These are phyloP conservation scores for Karstenula rhodostoma DNA, from an alignment of 2,329 filamentous ascomycete species.

Conservation along the genomic window DNA sequence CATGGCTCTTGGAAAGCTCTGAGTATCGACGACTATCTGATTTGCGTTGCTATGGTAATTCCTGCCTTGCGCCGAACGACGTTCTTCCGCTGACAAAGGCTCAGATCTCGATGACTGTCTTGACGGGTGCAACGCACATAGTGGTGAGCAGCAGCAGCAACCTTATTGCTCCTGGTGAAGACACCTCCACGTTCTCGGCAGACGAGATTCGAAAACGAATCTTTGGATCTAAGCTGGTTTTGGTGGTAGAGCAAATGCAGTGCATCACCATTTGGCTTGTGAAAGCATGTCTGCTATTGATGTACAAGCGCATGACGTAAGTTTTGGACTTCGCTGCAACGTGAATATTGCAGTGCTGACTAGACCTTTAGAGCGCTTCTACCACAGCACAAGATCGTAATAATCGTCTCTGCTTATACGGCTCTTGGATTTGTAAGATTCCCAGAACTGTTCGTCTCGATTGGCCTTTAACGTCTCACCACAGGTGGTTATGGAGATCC, in stretches of 20 bases:
- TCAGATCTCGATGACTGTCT: slow-evolving; percentile 43
- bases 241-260: slow-evolving; percentile 63
- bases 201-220: slow-evolving; percentile 54
- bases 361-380: slow-evolving; percentile 17
- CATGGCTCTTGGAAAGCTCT: slow-evolving; percentile 42
- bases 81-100: not conserved
- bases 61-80: slow-evolving; percentile 15
- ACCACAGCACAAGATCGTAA: slow-evolving; percentile 48
- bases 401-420: slow-evolving; percentile 56
- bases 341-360: not conserved
- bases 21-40: slow-evolving; percentile 47
- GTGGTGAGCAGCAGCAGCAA: slow-evolving; percentile 46
- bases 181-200: slow-evolving; percentile 41
- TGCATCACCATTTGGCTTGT: slow-evolving; percentile 60
- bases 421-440: slow-evolving; percentile 53
- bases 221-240: slow-evolving; percentile 63
- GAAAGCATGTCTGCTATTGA: slow-evolving; percentile 63
- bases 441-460: not conserved
- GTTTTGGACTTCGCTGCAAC: slow-evolving; percentile 13
- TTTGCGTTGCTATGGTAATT: slow-evolving; percentile 46
- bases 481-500: slow-evolving; percentile 54
- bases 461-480: slow-evolving; percentile 1
- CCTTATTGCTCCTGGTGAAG: slow-evolving; percentile 43
- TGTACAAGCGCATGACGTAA: slow-evolving; percentile 61
- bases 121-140: slow-evolving; percentile 44